Conservation (phyloP, 306 rosid genomes). For the Astragalus membranaceus region DNA sequence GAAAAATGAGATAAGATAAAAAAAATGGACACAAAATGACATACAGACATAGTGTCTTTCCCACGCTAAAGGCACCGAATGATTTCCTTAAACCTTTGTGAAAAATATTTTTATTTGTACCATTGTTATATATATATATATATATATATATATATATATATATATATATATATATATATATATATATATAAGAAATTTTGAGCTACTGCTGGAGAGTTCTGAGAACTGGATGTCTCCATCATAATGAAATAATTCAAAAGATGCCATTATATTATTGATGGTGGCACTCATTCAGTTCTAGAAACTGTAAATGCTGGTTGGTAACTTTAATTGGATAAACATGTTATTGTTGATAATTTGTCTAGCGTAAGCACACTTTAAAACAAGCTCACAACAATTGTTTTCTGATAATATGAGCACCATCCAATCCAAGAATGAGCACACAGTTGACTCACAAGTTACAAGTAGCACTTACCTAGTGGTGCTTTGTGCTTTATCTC, state of each 20-base stretch:
- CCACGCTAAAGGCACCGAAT: no score
- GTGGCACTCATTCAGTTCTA: constrained; percentile 12
- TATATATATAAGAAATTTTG: no score
- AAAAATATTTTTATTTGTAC: no score
- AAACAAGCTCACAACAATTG: constrained; percentile 13
- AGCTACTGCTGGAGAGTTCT: not conserved
- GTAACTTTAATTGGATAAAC: constrained; percentile 13
- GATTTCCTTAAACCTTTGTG: no score
- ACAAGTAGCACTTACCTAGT: constrained; percentile 16
- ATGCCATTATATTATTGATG: constrained; percentile 14
- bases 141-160: no score
- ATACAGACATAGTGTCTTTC: no score
- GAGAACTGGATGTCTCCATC: not conserved
- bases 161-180: no score
- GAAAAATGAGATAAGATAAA: no score
- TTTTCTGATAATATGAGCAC: constrained; percentile 10
- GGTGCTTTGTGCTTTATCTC: constrained; percentile 28
- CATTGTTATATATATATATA: no score
- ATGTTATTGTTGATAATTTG: not conserved
- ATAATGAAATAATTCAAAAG: constrained; percentile 15
- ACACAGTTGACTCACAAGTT: constrained; percentile 6
- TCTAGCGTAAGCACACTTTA: constrained; percentile 9
- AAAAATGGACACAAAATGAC: no score
- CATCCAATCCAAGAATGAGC: constrained; percentile 14
- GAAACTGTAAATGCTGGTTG: not conserved